Evolutionary conservation across 352 stramenopile genomes (phyloP), one percentile per base, ranked within the genome.

Genomic region (Globisporangium abappressorium): DNA sequence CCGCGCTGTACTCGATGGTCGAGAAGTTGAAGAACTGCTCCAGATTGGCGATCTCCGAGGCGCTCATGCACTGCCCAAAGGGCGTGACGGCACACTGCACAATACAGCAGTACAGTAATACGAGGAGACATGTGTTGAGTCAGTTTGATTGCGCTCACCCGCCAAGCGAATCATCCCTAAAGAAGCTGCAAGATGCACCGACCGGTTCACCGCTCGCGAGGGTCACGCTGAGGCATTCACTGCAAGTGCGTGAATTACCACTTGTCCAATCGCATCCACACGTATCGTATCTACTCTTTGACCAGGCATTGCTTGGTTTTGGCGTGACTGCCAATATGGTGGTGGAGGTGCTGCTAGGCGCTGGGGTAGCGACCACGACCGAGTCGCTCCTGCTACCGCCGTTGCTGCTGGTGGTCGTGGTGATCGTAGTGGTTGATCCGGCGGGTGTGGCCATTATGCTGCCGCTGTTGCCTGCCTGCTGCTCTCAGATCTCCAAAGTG

Each of bases 21-120:
- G 43, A 41, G 34, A 41, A 41, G 14, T 41, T 41, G 34, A 41
- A 14, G 34, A 14, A 41, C 9, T 41, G 34, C 1, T 41, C 34
- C 9, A 41, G 34, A 41, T 9, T 41, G 34, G 34, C 34, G 34
- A 41, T 22, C 24, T 24, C 36, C 14, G 30, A 36, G 34, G 34
- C 34, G 2, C 22, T 60, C 62, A 84, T 71, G 22, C 77, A 84
- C 22, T 51, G 61, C 33, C 77, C 77, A 30, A 59, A 53, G 4
- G 68, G 75, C 49, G 77, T 71, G 41, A 84, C 65, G 33, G 57
- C 70, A 43, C 75, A 81, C 55, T 68, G 46, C 5, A 57, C 34
- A 41, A 12, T 12, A 36, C 47, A 43, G 6, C 34, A 22, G 33
- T n/a, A 61, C 49, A 55, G 2, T 41, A 41, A 41, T 14, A 41